A percentile compares a stretch with the other conserved stretches of the same genome.
phyloP scores from a whole-genome alignment of 768 basidiomycete species.

The Dentipellis sp. region DNA sequence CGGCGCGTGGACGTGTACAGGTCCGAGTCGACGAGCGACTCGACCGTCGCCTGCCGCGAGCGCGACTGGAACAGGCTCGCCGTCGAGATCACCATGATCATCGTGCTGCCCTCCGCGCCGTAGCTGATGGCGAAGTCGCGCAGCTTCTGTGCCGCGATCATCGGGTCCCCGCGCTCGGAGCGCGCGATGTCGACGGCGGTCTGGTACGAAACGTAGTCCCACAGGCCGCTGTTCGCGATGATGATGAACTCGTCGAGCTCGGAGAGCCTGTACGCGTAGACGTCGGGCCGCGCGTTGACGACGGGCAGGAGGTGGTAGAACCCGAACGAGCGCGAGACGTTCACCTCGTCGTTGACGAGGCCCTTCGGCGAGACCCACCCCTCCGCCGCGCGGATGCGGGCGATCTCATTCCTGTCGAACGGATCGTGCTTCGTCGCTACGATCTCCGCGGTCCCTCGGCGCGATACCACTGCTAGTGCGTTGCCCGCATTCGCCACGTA shows the following conservation, averaged over 20 bases:
- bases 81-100: conserved; percentile 96
- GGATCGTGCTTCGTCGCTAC: conserved; percentile 84
- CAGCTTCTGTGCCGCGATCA: conserved; percentile 93
- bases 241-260: conserved; percentile 95
- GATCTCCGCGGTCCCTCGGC: conserved; percentile 60
- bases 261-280: conserved; percentile 56
- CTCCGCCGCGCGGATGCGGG: conserved; percentile 83
- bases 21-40: conserved; percentile 35
- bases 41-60: conserved; percentile 36
- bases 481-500: conserved; percentile 89
- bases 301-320: conserved; percentile 85
- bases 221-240: conserved; percentile 85
- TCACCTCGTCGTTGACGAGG: conserved; percentile 84
- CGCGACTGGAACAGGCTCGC: conserved; percentile 61
- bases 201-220: conserved; percentile 91
- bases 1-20: conserved; percentile 22
- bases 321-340: conserved; percentile 90
- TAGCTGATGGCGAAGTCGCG: conserved; percentile 96
- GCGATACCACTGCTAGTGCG: conserved; percentile 78
- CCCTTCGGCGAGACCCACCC: conserved; percentile 93
- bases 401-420: conserved; percentile 76
- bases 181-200: conserved; percentile 95
- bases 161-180: conserved; percentile 57
- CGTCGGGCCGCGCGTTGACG: conserved; percentile 82
- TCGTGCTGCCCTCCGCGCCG: conserved; percentile 85